Evolutionary conservation across 169 alveolate species (phyloP).

Genomic region (Eimeria necatrix): DNA sequence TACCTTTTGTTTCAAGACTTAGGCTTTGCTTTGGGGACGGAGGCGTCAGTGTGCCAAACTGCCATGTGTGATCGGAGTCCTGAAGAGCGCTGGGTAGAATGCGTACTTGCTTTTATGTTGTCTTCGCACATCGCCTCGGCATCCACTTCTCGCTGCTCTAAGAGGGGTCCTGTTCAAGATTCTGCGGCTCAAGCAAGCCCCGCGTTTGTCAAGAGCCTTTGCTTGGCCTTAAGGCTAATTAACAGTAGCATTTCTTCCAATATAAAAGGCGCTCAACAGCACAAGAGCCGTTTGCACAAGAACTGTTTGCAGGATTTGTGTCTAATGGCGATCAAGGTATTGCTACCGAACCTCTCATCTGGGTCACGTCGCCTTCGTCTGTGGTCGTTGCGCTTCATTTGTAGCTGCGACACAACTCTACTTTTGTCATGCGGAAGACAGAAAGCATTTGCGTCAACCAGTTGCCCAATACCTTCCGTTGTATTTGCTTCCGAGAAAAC

Average conservation of each 20-base stretch:
- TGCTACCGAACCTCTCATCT: conserved; percentile 57
- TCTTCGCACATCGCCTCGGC: neutral
- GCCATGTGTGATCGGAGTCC: neutral
- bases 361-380: conserved; percentile 60
- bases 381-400: conserved; percentile 64
- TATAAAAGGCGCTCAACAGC: neutral
- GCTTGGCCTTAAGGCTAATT: conserved; percentile 7
- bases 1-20: neutral
- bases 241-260: neutral
- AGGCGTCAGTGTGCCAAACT: neutral
- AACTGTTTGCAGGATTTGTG: neutral
- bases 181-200: neutral
- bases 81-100: conserved; percentile 46
- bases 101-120: conserved; percentile 1
- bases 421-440: conserved; percentile 40
- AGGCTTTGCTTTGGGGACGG: neutral
- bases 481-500: neutral
- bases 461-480: neutral
- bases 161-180: neutral
- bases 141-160: neutral
- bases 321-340: conserved; percentile 40
- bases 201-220: conserved; percentile 38
- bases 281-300: conserved; percentile 3
- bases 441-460: neutral
- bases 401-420: conserved; percentile 10